Percentiles rank a stretch among this genome's conserved stretches.
Evolutionary conservation across 148 eudicot genomes (phyloP).

Genomic region (Hydrangea macrophylla): DNA sequence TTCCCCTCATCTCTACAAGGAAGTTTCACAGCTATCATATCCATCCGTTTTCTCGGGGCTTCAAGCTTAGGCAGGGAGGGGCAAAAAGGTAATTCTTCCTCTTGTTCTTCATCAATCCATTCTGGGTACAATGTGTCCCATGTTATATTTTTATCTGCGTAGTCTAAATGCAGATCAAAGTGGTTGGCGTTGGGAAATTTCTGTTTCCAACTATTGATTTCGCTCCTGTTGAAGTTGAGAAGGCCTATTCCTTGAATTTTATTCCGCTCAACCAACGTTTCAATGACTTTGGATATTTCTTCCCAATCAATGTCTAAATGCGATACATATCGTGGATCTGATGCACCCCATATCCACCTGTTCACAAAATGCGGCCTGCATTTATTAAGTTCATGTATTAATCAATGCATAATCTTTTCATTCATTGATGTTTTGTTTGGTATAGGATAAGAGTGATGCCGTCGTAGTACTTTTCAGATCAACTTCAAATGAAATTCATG

Average conservation of each 20-base stretch:
- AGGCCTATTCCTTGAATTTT: slow-evolving; percentile 52
- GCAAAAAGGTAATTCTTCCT: slow-evolving; percentile 63
- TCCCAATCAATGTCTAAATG: slow-evolving; percentile 57
- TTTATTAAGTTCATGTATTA: background rate
- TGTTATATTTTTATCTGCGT: slow-evolving; percentile 43
- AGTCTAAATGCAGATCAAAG: slow-evolving; percentile 37
- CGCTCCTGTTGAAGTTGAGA: slow-evolving; percentile 57
- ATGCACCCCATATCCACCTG: slow-evolving; percentile 59
- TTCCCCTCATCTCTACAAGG: slow-evolving; percentile 51
- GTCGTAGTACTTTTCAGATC: too few relatives aligned
- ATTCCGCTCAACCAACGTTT: slow-evolving; percentile 22
- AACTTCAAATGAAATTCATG: too few relatives aligned
- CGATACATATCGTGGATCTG: slow-evolving; percentile 62
- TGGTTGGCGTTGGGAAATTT: slow-evolving; percentile 41
- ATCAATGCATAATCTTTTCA: background rate
- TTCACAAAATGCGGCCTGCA: slow-evolving; percentile 41
- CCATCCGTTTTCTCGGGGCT: slow-evolving; percentile 52
- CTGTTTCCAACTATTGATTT: slow-evolving; percentile 46
- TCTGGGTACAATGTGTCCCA: slow-evolving; percentile 87
- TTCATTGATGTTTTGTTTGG: background rate
- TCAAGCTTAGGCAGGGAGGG: slow-evolving; percentile 59
- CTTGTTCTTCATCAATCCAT: slow-evolving; percentile 97
- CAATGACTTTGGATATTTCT: slow-evolving; percentile 39
- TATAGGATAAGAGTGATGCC: too few relatives aligned
- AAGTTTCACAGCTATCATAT: slow-evolving; percentile 71